Percentiles rank a stretch among this genome's conserved stretches.
These are phyloP conservation scores for Eucalyptus pauciflora DNA, from an alignment of 345 rosid genomes.

Conservation along the genomic window DNA sequence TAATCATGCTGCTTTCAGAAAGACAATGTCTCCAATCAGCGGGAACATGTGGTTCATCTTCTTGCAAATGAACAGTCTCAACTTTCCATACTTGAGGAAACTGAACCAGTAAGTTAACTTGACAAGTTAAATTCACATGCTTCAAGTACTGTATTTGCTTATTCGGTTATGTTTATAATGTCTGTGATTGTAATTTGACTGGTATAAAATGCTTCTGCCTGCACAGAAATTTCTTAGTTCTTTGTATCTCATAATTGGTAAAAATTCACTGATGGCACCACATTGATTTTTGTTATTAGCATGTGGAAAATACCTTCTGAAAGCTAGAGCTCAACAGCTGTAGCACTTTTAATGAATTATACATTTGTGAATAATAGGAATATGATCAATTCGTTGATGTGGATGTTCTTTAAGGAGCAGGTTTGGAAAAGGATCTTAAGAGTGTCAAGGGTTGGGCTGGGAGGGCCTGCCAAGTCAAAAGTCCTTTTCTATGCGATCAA, in stretches of 20 bases:
- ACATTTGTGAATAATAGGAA: neutral
- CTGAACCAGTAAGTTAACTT: constrained; percentile 56
- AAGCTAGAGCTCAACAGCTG: neutral
- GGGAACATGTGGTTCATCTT: constrained; percentile 88
- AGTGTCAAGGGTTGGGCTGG: neutral
- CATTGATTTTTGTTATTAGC: neutral
- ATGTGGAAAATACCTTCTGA: neutral
- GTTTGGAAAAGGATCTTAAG: neutral
- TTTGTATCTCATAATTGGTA: neutral
- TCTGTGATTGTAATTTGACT: neutral
- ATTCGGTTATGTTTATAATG: neutral
- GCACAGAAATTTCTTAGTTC: neutral
- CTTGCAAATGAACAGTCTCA: constrained; percentile 92
- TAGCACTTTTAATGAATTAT: neutral
- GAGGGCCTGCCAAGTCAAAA: neutral
- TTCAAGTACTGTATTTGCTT: neutral
- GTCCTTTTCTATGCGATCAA: neutral
- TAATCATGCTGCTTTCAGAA: constrained; percentile 30
- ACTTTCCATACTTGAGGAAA: constrained; percentile 50
- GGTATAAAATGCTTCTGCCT: neutral
- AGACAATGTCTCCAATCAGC: constrained; percentile 93
- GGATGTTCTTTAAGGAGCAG: neutral
- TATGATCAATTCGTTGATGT: neutral
- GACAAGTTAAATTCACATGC: neutral
- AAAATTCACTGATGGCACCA: neutral